Evolutionary conservation across 768 basidiomycete species (phyloP).

Genomic region (Naganishia friedmannii): DNA sequence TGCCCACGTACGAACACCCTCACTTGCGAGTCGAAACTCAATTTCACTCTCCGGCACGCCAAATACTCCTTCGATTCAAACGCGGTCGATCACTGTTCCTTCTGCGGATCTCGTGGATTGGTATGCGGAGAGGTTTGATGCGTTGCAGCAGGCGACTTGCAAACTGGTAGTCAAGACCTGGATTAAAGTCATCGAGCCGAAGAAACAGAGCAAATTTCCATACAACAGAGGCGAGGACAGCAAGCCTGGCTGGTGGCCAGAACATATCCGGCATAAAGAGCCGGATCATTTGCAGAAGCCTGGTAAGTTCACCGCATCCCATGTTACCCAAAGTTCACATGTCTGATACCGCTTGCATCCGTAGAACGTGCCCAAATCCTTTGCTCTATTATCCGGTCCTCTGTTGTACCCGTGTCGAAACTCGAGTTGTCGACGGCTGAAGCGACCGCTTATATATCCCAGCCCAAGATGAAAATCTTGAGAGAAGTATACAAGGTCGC

Average conservation of each 20-base stretch:
- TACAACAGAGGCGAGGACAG: conserved; percentile 53
- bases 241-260: conserved; percentile 55
- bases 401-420: conserved; percentile 41
- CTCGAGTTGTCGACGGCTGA: conserved; percentile 51
- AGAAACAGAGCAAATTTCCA: conserved; percentile 53
- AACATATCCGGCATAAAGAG: conserved; percentile 51
- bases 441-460: conserved; percentile 45
- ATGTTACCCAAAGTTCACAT: no score
- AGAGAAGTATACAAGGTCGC: conserved; percentile 51
- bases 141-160: conserved; percentile 50
- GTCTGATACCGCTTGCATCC: neutral
- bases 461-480: conserved; percentile 45
- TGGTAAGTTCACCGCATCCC: conserved; percentile 43
- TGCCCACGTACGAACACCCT: conserved; percentile 12
- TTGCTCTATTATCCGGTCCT: conserved; percentile 45
- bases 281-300: conserved; percentile 54
- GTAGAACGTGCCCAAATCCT: conserved; percentile 52
- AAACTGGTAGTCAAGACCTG: conserved; percentile 53
- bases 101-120: conserved; percentile 42
- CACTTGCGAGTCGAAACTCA: neutral
- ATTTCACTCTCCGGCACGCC: neutral
- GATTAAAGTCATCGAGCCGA: conserved; percentile 55
- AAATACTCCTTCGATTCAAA: conserved; percentile 5
- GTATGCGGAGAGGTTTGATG: conserved; percentile 44
- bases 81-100: conserved; percentile 34